A percentile compares a stretch with the other conserved stretches of the same genome.
Evolutionary conservation across 106 monocot species (phyloP).

Genomic region (Dendrobium catenatum): DNA sequence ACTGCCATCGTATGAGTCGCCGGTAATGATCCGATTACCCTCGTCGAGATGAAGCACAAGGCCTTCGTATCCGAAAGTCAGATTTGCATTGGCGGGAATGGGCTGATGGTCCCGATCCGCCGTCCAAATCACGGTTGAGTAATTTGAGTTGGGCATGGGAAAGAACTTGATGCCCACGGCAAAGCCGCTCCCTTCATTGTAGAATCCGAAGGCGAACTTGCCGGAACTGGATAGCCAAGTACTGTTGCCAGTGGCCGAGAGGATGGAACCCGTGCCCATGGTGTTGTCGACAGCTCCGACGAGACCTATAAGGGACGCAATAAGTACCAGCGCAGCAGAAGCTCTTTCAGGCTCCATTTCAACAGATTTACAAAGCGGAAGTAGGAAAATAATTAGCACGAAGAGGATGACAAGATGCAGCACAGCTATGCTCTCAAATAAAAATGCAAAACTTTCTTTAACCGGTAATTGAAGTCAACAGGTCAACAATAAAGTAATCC

Average conservation of each 20-base stretch:
- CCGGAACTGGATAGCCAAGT: background rate
- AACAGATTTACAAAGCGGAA: no score
- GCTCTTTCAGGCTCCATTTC: no score
- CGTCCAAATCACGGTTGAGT: conserved; percentile 15
- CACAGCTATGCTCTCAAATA: no score
- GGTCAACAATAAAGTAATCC: no score
- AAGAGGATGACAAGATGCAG: no score
- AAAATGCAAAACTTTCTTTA: no score
- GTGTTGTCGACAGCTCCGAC: no score
- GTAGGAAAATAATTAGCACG: no score
- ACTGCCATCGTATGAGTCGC: background rate
- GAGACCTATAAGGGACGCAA: no score
- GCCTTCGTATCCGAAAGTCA: background rate
- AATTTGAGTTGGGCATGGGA: background rate
- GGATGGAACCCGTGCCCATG: background rate
- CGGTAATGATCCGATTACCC: background rate
- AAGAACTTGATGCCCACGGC: background rate
- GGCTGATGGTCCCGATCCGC: background rate
- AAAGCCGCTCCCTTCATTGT: background rate
- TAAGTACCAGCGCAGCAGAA: no score
- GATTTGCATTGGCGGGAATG: background rate
- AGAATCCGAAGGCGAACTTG: background rate
- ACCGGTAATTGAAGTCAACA: no score
- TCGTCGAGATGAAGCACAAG: background rate
- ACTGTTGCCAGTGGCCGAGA: background rate